These are phyloP conservation scores for Postia placenta DNA, from an alignment of 768 basidiomycete genomes.

Conservation along the genomic window DNA sequence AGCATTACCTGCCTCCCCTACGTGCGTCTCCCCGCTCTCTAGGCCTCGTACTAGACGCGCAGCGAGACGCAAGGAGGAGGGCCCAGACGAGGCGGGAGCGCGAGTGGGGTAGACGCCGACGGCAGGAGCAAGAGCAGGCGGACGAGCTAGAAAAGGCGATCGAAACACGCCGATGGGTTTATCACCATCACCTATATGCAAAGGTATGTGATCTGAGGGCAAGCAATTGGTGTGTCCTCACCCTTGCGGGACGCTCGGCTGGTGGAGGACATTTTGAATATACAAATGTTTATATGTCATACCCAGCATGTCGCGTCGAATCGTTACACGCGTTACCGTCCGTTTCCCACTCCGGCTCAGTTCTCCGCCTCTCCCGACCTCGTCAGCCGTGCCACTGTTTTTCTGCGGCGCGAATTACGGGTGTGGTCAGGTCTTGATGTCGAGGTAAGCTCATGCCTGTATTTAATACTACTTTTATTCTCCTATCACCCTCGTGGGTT, in stretches of 20 bases:
- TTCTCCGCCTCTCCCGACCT: conserved; percentile 73
- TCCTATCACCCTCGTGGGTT: too few relatives aligned
- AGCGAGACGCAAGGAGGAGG: conserved; percentile 25
- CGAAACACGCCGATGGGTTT: conserved; percentile 70
- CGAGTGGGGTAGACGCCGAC: conserved; percentile 50
- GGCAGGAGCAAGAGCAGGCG: conserved; percentile 45
- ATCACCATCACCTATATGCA: conserved; percentile 72
- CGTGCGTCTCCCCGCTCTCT: conserved; percentile 43
- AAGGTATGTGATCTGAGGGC: too few relatives aligned
- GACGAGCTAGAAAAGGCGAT: conserved; percentile 77
- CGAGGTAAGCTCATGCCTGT: conserved; percentile 53
- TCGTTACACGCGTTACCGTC: conserved; percentile 77
- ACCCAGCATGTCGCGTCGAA: conserved; percentile 88
- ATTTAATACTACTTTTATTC: too few relatives aligned
- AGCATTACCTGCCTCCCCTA: conserved; percentile 67
- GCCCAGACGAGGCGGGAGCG: conserved; percentile 35
- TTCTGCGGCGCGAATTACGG: conserved; percentile 78
- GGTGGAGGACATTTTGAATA: too few relatives aligned
- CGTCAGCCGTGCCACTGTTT: conserved; percentile 69
- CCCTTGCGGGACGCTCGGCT: too few relatives aligned
- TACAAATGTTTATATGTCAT: not conserved
- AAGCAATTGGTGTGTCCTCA: too few relatives aligned
- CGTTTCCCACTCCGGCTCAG: conserved; percentile 82
- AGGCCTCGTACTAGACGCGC: conserved; percentile 23
- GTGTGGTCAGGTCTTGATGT: conserved; percentile 90